Conservation (phyloP, 306 rosid genomes). For the Clitoria ternatea region DNA sequence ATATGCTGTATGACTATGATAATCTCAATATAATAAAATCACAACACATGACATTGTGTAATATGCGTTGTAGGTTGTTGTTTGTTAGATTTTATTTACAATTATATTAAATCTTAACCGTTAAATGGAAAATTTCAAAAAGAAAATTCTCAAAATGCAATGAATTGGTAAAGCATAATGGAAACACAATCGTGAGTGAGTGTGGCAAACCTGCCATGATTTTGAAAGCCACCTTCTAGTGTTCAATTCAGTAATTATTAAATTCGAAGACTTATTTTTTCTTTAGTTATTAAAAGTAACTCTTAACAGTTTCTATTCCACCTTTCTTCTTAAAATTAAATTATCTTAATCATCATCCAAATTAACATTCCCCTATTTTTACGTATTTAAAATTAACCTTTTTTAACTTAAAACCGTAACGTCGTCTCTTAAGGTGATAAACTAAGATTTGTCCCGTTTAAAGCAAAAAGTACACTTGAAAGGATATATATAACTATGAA, state of each 20-base stretch:
- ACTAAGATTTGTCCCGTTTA: no score
- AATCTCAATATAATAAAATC: neutral
- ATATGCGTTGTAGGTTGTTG: no score
- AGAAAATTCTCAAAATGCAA: neutral
- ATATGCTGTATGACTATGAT: neutral
- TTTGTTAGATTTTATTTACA: no score
- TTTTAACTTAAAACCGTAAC: no score
- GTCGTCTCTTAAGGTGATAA: no score
- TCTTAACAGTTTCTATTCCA: no score
- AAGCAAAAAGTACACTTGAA: no score
- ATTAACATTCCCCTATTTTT: no score
- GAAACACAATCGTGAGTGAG: neutral
- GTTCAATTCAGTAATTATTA: neutral
- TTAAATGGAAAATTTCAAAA: neutral
- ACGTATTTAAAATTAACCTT: no score
- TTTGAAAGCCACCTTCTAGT: neutral
- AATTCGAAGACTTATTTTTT: neutral
- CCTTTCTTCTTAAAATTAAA: neutral
- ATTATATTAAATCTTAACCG: neutral
- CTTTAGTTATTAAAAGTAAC: no score
- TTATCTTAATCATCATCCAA: no score
- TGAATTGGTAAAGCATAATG: neutral
- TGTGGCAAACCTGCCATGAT: conserved; percentile 1
- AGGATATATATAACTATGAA: no score
- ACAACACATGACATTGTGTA: neutral